Base-by-base conservation (phyloP, 2,329 filamentous ascomycete genomes). In the Trichoderma oligosporum region DNA sequence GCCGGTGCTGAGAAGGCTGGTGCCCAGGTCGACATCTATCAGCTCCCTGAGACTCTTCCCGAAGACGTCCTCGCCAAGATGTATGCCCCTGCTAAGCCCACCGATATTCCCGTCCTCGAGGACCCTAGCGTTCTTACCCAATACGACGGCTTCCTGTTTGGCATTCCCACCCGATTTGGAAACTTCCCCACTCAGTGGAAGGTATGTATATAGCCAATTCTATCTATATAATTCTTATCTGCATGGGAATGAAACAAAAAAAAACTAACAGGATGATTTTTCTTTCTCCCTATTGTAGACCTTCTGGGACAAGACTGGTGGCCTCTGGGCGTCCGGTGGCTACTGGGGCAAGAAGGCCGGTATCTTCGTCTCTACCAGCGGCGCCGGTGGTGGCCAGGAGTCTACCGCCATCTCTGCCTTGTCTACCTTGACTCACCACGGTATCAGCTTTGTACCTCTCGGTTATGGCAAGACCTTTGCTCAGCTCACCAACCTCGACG, bases 111-210 rank as follows among this genome's bases (percentile, higher is more conserved):
- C 58, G 73, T 90, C 65, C 79, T 86, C 48, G 71, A 81, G 16
- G 76, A 82, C 68, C 79, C 84, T 5, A 53, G 69, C 11, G 77
- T 73, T 29, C 85, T 97, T 41, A 83, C 86, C 69, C 62, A 78
- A 53, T 97, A 95, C 78, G 92, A 97, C 69, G 94, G 79, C 64
- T 86, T 97, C 79, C 86, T 99, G 63, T 82, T 97, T 67, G 94
- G 94, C 64, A 94, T 97, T 73, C 94, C 94, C 60, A 99, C 94
- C 51, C 85, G 94, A 65, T 99, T 90, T 78, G 94, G 94, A 67
- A 97, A 95, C 84, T 96, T 96, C 82, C 92, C 93, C 47, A 89
- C 87, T 16, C 94, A 99, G 78, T 97, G 89, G 89, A 97, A 94
- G 81, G 75, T 74, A 63, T 52, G 66, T 44, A n/a, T 4, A 20